A percentile compares a stretch with the other conserved stretches of the same genome.
These are phyloP conservation scores for Millerago galiae DNA, from an alignment of 805 yeast species.

Conservation along the genomic window DNA sequence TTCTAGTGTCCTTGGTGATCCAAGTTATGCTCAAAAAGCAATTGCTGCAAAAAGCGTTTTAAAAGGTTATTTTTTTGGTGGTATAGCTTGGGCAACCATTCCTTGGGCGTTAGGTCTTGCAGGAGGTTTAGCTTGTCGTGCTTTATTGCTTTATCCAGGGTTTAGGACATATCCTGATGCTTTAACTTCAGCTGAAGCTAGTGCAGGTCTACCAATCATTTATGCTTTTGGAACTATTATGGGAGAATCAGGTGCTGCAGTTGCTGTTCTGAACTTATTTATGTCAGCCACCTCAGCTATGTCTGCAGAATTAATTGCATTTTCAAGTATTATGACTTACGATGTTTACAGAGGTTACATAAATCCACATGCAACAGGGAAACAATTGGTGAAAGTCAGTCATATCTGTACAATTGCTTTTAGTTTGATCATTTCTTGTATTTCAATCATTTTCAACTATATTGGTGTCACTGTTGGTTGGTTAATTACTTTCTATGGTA, in stretches of 20 bases:
- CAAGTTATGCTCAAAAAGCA: constrained; percentile 35
- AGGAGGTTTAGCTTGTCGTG: constrained; percentile 32
- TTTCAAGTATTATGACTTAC: constrained; percentile 33
- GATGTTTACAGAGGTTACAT: constrained; percentile 41
- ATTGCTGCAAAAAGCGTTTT: constrained; percentile 34
- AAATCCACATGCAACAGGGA: constrained; percentile 34
- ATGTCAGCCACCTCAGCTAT: constrained; percentile 39
- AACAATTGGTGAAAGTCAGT: constrained; percentile 29
- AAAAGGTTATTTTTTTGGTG: constrained; percentile 32
- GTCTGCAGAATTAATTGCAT: constrained; percentile 35
- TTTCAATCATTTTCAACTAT: constrained; percentile 35
- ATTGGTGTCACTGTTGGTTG: constrained; percentile 37
- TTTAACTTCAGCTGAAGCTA: constrained; percentile 32
- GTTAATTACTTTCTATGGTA: constrained; percentile 34
- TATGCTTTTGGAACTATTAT: constrained; percentile 32
- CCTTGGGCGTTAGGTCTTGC: constrained; percentile 32
- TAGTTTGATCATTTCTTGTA: constrained; percentile 33
- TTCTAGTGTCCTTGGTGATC: constrained; percentile 30
- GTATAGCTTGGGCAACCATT: constrained; percentile 30
- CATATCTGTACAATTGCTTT: constrained; percentile 32
- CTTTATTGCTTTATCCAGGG: constrained; percentile 26
- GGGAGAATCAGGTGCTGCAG: constrained; percentile 34
- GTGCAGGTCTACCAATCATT: constrained; percentile 37
- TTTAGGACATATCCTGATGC: constrained; percentile 36
- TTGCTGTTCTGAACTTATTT: constrained; percentile 30